These are phyloP conservation scores for Pseudozyma thailandica DNA, from an alignment of 1,284 basidiomycete genomes.

Conservation along the genomic window DNA sequence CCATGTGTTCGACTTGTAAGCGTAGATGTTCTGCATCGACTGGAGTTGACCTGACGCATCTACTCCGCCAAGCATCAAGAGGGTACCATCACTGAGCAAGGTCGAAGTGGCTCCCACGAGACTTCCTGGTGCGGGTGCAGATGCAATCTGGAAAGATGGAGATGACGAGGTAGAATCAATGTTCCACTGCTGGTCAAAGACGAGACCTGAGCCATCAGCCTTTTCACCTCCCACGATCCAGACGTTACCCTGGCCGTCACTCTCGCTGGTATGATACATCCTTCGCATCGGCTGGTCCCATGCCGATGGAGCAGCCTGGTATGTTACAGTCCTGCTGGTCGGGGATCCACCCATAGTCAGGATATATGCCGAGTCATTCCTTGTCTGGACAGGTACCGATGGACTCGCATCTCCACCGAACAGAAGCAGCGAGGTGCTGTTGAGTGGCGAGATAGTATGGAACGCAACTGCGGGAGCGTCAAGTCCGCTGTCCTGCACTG, in stretches of 20 bases:
- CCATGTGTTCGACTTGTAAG: conserved; percentile 42
- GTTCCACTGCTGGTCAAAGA: conserved; percentile 50
- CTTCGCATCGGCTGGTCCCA: conserved; percentile 60
- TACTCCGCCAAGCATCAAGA: conserved; percentile 56
- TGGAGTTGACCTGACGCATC: conserved; percentile 45
- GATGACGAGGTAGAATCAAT: conserved; percentile 17
- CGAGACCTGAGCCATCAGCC: conserved; percentile 52
- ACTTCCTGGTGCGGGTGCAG: conserved; percentile 35
- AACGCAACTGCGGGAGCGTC: conserved; percentile 49
- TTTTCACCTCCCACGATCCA: conserved; percentile 60
- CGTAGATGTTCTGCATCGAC: conserved; percentile 43
- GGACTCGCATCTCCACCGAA: conserved; percentile 57
- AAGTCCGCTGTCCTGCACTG: conserved; percentile 1
- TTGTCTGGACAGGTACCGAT: conserved; percentile 41
- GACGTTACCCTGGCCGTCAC: conserved; percentile 39
- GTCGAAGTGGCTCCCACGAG: conserved; percentile 54
- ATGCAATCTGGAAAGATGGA: conserved; percentile 20
- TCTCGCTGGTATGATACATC: conserved; percentile 53
- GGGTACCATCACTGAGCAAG: conserved; percentile 57
- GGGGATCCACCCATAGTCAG: conserved; percentile 31
- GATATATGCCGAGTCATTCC: conserved; percentile 58
- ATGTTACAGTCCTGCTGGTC: conserved; percentile 18
- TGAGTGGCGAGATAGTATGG: conserved; percentile 58
- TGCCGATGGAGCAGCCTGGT: conserved; percentile 17
- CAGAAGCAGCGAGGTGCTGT: conserved; percentile 39